Evolutionary conservation across 2,329 filamentous ascomycete species (phyloP), one percentile per base, ranked within the genome.

Genomic region (Colletotrichum trifolii): DNA sequence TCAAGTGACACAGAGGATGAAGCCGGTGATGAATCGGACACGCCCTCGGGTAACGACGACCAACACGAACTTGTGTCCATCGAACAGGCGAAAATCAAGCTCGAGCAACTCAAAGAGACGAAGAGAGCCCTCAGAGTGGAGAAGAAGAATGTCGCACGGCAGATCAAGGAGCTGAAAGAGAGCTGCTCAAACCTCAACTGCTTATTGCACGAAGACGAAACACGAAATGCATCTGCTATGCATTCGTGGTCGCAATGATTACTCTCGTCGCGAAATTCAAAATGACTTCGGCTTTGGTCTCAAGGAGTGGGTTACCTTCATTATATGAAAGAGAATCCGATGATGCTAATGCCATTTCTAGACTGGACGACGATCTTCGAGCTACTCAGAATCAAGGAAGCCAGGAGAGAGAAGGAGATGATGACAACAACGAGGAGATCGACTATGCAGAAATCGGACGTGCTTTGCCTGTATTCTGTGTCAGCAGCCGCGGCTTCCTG

Each of bases 381-480:
- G 60, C 63, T 0, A 46, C 39, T 2, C 46, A 60, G 35, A 25
- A 25, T 25, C 25, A 25, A 25, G 25, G 25, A 25, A 25, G 25
- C 25, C 25, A 49, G 39, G 17, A 56, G 45, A 12, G 40, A 10
- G 45, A 56, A 12, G 33, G 2, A 13, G n/a, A 43, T 1, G 38
- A 54, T 7, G 50, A 45, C 8, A 4, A 38, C 4, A 25, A 52
- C 2, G 0, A 81, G n/a, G 83, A 88, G 7, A 48, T 78, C 9
- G 82, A 90, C 69, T 91, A 91, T 56, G 81, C 85, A 0, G 74
- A 85, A 47, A 80, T 90, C 8, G 87, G 85, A 0, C 73, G 73
- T 8, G 79, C 77, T 0, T 77, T 91, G 0, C 84, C 87, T 0
- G 87, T 91, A 2, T 91, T 90, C 70, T 91, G 88, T 66, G 85